Conservation (phyloP, 495 filamentous ascomycete genomes). For the Choiromyces venosus region DNA sequence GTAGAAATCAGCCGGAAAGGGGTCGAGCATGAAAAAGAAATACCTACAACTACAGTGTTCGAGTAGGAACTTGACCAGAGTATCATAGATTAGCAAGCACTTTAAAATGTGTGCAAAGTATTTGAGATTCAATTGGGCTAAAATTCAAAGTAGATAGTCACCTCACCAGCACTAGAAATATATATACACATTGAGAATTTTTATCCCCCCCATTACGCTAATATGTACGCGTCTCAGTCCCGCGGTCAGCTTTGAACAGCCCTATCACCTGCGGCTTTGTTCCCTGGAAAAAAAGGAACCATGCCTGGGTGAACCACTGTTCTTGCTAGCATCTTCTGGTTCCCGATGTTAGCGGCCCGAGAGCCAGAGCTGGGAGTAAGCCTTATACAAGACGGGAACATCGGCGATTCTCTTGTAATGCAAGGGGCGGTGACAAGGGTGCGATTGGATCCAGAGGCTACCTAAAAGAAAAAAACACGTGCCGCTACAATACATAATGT, state of each 20-base stretch:
- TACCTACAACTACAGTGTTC: not conserved
- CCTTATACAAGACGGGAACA: not conserved
- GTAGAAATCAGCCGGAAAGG: not conserved
- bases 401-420: not conserved
- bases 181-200: not conserved
- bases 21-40: no score
- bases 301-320: not conserved
- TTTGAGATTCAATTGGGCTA: not conserved
- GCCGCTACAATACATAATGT: no score
- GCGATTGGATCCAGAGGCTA: not conserved
- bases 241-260: not conserved
- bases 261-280: not conserved
- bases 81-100: not conserved
- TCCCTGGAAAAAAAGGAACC: not conserved
- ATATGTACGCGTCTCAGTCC: not conserved
- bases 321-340: not conserved
- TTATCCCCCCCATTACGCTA: not conserved
- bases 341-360: not conserved
- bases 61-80: not conserved
- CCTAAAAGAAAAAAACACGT: no score
- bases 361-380: not conserved
- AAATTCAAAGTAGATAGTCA: not conserved
- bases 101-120: not conserved
- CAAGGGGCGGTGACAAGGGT: not conserved
- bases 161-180: not conserved